Base-by-base conservation (phyloP, 2,329 filamentous ascomycete genomes). In the Metarhizium sp. region DNA sequence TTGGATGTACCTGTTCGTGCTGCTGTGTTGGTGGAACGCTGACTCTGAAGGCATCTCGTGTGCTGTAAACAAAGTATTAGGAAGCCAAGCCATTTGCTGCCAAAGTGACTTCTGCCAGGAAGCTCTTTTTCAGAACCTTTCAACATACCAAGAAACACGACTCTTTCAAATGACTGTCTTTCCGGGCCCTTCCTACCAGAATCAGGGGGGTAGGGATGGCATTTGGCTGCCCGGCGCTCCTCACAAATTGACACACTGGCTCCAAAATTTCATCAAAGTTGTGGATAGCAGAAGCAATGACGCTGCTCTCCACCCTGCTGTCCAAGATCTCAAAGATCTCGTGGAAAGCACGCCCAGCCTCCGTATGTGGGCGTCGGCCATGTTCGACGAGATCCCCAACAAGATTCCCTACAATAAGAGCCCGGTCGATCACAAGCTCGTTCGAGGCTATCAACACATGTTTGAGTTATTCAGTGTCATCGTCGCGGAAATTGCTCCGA, bases 331-430 rank as follows among this genome's bases (percentile, higher is more conserved):
- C 36, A 51, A 52, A 29, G 25, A 55, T 1, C 52, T 61, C 0
- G 60, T 59, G 2, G 58, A 60, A 18, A 59, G 61, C 51, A 58
- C 42, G 0, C 43, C 59, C 3, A 57, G 61, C 30, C 59, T 64
- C 30, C 61, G 63, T 5, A 64, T 64, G 62, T 50, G 61, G 51
- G 63, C 61, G 42, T 55, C 58, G 1, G 58, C 58, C 43, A 61
- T 61, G 60, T 59, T 61, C 36, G 50, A 58, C 7, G 63, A 65
- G 40, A 55, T 63, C 4, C 62, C 63, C 8, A 48, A 60, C 54
- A 62, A 64, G 46, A 40, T 51, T 1, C 62, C 62, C 1, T 64
- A 63, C 45, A 57, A 59, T 6, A 32, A 53, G 14, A 52, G 61
- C 6, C 57, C 57, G 0, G 25, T 51, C 2, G 59, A 54, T 7